Conservation (phyloP, 129 eudicot genomes). For the Silybum marianum region DNA sequence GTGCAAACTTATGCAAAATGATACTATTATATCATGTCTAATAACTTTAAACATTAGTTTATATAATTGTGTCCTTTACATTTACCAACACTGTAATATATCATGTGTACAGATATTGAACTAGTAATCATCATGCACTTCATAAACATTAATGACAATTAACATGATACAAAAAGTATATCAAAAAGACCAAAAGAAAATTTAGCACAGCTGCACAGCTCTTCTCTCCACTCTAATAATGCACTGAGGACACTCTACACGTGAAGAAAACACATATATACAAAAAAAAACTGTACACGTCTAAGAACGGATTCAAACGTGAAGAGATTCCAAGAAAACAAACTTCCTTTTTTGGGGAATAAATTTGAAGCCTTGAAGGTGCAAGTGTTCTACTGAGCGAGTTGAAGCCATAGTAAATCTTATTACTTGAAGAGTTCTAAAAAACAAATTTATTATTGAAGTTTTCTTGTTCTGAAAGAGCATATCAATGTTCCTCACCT, state of each 20-base stretch:
- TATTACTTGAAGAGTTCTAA: not conserved
- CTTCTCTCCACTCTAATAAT: not conserved
- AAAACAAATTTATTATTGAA: not conserved
- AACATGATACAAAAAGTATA: not conserved
- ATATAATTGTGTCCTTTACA: not conserved
- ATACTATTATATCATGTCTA: not conserved
- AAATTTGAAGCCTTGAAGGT: not conserved
- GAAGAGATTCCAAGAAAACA: not conserved
- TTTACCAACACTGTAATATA: not conserved
- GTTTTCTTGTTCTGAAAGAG: not conserved
- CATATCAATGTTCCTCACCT: not conserved
- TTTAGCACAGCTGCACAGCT: not conserved
- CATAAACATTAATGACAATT: not conserved
- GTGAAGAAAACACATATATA: not conserved
- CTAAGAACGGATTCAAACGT: not conserved
- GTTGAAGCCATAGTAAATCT: conserved; percentile 8
- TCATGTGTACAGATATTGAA: not conserved
- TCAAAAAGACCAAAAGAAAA: not conserved
- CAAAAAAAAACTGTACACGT: not conserved
- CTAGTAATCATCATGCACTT: conserved; percentile 8
- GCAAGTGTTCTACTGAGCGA: not conserved
- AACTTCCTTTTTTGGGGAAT: not conserved
- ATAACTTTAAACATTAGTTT: not conserved
- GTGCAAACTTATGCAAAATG: not conserved
- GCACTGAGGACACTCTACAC: not conserved